A percentile compares a stretch with the other conserved stretches of the same genome.
Evolutionary conservation across 1,284 basidiomycete species (phyloP).

Genomic region (Ceratobasidium theobromae): DNA sequence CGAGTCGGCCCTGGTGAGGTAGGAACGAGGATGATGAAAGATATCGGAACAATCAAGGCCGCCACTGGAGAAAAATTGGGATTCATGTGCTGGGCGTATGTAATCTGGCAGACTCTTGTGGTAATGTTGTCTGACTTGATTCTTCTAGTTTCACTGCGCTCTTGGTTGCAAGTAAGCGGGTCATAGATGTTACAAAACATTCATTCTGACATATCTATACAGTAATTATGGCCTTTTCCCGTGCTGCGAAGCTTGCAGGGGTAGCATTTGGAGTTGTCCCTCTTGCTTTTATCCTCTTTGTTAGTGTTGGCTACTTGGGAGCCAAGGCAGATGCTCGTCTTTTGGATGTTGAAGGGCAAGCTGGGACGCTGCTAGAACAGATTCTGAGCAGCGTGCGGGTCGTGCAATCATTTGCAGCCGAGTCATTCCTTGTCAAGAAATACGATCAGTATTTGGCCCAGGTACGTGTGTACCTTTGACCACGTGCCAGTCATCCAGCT

Average conservation of each 20-base stretch:
- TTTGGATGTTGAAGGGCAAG: conserved; percentile 43
- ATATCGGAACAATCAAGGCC: conserved; percentile 44
- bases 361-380: conserved; percentile 46
- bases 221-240: conserved; percentile 44
- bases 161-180: conserved; percentile 39
- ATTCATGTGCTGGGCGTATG: conserved; percentile 42
- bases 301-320: conserved; percentile 41
- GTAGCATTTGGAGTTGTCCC: conserved; percentile 46
- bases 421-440: conserved; percentile 41
- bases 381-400: conserved; percentile 46
- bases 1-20: conserved; percentile 48
- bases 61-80: conserved; percentile 47
- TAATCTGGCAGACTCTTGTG: not conserved
- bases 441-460: conserved; percentile 39
- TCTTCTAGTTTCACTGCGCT: conserved; percentile 35
- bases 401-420: conserved; percentile 47
- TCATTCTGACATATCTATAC: not conserved
- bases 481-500: not conserved
- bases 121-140: not conserved
- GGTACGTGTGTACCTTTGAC: conserved; percentile 5
- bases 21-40: conserved; percentile 44
- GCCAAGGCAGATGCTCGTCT: conserved; percentile 41
- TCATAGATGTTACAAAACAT: not conserved
- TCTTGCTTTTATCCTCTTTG: conserved; percentile 41
- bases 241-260: conserved; percentile 45